Percentiles rank a stretch among this genome's conserved stretches.
These are phyloP conservation scores for Centella asiatica DNA, from an alignment of 129 eudicot genomes.

Conservation along the genomic window DNA sequence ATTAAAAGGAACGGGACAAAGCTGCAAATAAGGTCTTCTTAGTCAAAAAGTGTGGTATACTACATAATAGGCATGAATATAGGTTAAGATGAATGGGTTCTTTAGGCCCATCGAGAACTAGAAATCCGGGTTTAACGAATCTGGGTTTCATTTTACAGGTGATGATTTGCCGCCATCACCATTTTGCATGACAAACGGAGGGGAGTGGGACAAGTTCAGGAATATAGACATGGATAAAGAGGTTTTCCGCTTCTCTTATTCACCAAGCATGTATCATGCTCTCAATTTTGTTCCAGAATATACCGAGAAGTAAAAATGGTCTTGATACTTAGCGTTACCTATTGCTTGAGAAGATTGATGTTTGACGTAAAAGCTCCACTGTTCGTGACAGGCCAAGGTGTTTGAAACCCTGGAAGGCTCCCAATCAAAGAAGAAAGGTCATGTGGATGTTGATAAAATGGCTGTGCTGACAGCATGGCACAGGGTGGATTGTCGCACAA, in stretches of 20 bases:
- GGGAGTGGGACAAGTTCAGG: conserved; percentile 92
- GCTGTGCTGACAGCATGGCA: conserved; percentile 90
- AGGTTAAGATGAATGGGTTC: too few species aligned
- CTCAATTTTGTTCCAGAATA: not conserved
- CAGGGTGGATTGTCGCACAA: conserved; percentile 72
- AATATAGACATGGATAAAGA: conserved; percentile 96
- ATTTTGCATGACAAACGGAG: conserved; percentile 66
- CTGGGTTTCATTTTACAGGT: conserved; percentile 46
- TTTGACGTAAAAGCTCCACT: not conserved
- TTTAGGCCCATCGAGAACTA: too few species aligned
- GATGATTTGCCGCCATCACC: conserved; percentile 73
- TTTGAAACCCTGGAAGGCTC: conserved; percentile 48
- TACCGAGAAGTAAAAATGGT: conserved; percentile 9
- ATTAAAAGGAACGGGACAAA: too few species aligned
- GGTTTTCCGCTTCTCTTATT: conserved; percentile 40
- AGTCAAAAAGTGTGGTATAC: too few species aligned
- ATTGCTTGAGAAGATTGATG: not conserved
- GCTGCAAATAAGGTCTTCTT: too few species aligned
- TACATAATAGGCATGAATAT: too few species aligned
- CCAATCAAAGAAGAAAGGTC: conserved; percentile 37
- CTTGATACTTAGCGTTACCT: not conserved
- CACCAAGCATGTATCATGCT: not conserved
- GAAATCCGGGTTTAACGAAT: not conserved
- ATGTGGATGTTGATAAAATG: conserved; percentile 67
- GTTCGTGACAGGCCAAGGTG: conserved; percentile 38